Evolutionary conservation across 495 filamentous ascomycete genomes (phyloP).

Genomic region (Lophiotrema nucula): DNA sequence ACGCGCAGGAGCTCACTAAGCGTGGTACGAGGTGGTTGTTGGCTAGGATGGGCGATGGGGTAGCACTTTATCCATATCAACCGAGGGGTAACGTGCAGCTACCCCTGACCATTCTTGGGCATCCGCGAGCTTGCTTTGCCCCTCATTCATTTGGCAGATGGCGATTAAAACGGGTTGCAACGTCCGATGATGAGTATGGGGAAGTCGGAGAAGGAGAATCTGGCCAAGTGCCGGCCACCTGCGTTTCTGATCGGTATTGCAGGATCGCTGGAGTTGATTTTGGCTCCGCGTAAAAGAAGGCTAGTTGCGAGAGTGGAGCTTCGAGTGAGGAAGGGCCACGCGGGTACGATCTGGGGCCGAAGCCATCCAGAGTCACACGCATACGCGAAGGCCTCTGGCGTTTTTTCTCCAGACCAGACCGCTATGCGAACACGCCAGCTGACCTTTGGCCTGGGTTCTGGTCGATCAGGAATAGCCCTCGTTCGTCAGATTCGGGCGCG

Average conservation of each 20-base stretch:
- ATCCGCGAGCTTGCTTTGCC: too few relatives aligned
- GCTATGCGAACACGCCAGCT: neutral
- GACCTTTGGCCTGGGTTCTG: neutral
- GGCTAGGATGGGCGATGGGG: neutral
- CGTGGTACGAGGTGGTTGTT: neutral
- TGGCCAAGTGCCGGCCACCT: too few relatives aligned
- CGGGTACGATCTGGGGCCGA: neutral
- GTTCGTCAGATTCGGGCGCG: neutral
- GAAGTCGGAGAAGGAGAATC: too few relatives aligned
- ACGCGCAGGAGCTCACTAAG: neutral
- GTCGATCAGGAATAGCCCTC: neutral
- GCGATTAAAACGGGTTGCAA: too few relatives aligned
- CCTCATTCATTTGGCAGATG: too few relatives aligned
- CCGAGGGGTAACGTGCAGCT: slow-evolving; percentile 17
- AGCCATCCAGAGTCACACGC: slow-evolving; percentile 5
- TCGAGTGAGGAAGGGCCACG: too few relatives aligned
- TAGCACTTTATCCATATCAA: slow-evolving; percentile 19
- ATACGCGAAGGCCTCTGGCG: neutral
- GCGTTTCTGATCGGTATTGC: too few relatives aligned
- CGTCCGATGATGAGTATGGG: too few relatives aligned
- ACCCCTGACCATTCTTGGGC: neutral
- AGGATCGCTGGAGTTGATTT: too few relatives aligned
- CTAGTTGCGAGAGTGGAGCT: too few relatives aligned
- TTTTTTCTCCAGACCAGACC: neutral
- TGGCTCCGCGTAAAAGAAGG: too few relatives aligned